Evolutionary conservation across 2,329 filamentous ascomycete species (phyloP).

Genomic region (Talaromyces islandicus): DNA sequence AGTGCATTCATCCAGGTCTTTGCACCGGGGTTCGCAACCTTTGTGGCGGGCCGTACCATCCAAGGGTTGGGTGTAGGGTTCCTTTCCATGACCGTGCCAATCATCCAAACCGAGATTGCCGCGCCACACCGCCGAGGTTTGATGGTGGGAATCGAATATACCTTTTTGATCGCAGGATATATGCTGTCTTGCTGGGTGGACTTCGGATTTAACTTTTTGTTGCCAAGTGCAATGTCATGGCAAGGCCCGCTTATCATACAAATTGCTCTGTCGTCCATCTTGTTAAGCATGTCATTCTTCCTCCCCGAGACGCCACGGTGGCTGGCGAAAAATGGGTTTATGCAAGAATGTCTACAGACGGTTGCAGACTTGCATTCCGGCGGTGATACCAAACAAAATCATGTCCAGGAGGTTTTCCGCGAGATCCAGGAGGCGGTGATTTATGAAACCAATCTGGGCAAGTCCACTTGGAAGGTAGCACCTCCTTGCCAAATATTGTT

Average conservation of each 20-base stretch:
- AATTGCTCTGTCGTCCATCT: background rate
- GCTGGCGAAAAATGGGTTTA: background rate
- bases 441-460: background rate
- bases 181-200: constrained; percentile 37
- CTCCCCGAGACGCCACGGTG: background rate
- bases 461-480: background rate
- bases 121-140: constrained; percentile 30
- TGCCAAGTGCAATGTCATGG: constrained; percentile 19
- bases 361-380: background rate
- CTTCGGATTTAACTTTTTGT: constrained; percentile 32
- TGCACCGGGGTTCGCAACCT: constrained; percentile 27
- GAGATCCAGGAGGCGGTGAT: background rate
- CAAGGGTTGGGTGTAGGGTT: constrained; percentile 31
- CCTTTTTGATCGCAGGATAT: constrained; percentile 31
- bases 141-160: constrained; percentile 37
- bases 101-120: constrained; percentile 34
- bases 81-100: constrained; percentile 31
- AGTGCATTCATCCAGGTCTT: constrained; percentile 34
- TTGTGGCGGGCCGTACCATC: constrained; percentile 29
- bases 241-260: background rate
- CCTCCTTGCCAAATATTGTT: too few species aligned
- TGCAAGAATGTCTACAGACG: background rate
- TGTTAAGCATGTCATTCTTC: background rate
- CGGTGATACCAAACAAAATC: background rate
- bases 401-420: background rate